Conservation (phyloP, 768 basidiomycete genomes). For the Sporobolomyces pararoseus region DNA sequence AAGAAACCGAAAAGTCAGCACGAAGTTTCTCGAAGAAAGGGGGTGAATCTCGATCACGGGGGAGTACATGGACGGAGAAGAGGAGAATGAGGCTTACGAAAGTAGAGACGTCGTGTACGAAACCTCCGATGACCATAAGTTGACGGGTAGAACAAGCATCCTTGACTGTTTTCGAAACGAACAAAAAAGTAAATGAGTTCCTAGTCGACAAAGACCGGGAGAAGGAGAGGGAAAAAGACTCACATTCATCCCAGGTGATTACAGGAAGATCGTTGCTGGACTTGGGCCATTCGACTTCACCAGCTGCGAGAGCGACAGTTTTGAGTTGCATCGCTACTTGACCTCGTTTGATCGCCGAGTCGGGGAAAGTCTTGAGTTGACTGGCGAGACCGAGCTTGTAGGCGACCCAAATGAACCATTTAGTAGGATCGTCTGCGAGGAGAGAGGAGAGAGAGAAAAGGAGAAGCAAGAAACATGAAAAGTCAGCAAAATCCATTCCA, state of each 20-base stretch:
- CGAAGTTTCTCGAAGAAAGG: too few relatives aligned
- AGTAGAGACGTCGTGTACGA: slow-evolving; percentile 74
- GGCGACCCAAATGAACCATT: slow-evolving; percentile 74
- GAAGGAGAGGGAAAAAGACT: slow-evolving; percentile 58
- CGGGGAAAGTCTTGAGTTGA: slow-evolving; percentile 73
- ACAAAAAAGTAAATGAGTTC: background rate
- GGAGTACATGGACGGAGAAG: too few relatives aligned
- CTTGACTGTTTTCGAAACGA: slow-evolving; percentile 52
- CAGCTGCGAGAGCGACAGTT: slow-evolving; percentile 60
- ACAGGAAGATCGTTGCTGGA: slow-evolving; percentile 62
- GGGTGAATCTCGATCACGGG: too few relatives aligned
- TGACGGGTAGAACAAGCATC: slow-evolving; percentile 63
- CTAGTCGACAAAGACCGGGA: background rate
- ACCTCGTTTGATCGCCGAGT: slow-evolving; percentile 81
- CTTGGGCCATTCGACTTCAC: slow-evolving; percentile 52
- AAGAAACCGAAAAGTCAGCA: background rate
- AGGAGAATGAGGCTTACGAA: too few relatives aligned
- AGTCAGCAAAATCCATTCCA: too few relatives aligned
- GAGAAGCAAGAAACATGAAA: too few relatives aligned
- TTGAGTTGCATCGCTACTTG: slow-evolving; percentile 79
- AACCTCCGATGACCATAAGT: slow-evolving; percentile 73
- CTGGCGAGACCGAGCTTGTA: slow-evolving; percentile 66
- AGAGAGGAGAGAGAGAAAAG: background rate
- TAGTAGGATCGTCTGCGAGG: slow-evolving; percentile 62
- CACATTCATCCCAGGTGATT: slow-evolving; percentile 75